Conservation (phyloP, 257 asterid species). For the Rauvolfia tetraphylla region DNA sequence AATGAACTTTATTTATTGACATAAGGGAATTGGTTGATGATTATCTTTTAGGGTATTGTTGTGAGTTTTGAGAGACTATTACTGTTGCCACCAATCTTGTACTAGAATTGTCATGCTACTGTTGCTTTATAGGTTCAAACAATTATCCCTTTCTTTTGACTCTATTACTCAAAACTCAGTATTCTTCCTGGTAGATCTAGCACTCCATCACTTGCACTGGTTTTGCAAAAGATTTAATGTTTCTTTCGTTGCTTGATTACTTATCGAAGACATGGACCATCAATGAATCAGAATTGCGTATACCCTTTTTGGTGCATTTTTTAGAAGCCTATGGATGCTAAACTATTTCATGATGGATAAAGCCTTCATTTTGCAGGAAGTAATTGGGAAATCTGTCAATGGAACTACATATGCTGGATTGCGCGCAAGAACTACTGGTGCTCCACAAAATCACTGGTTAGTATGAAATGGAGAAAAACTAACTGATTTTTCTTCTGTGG, state of each 20-base stretch:
- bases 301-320: background rate
- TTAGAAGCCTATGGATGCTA: background rate
- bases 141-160: background rate
- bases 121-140: background rate
- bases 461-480: background rate
- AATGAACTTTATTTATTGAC: background rate
- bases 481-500: background rate
- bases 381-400: constrained; percentile 82
- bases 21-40: background rate
- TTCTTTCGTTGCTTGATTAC: background rate
- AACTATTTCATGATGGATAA: background rate
- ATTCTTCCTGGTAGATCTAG: background rate
- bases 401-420: constrained; percentile 93
- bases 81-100: background rate
- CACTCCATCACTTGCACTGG: background rate
- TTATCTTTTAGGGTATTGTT: background rate
- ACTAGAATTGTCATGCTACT: background rate
- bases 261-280: background rate
- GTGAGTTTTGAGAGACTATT: background rate
- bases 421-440: constrained; percentile 92
- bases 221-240: background rate
- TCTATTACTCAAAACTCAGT: background rate
- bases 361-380: constrained; percentile 44
- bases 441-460: constrained; percentile 96
- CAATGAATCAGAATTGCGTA: background rate